Percentiles rank a stretch among this genome's conserved stretches.
Evolutionary conservation across 2,329 filamentous ascomycete genomes (phyloP).

Genomic region (Ophiostoma australiae): DNA sequence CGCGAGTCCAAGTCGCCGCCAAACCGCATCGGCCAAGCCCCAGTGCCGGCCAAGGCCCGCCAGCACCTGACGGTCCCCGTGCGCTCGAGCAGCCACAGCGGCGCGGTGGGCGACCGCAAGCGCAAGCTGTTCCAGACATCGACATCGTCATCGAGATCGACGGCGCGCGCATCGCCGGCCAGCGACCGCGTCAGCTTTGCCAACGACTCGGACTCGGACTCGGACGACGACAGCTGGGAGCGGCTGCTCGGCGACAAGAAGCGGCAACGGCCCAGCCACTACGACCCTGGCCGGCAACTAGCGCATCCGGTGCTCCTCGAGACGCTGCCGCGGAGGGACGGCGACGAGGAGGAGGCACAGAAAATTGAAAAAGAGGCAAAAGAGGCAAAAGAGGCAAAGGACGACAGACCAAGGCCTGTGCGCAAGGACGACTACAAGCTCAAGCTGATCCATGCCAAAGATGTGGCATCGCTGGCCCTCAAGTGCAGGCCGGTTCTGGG

Average conservation of each 20-base stretch:
- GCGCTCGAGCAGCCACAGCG: neutral
- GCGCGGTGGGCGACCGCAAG: conserved; percentile 38
- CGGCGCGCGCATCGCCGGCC: conserved; percentile 41
- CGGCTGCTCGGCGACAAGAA: conserved; percentile 44
- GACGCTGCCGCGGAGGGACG: conserved; percentile 25
- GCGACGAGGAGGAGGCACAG: neutral
- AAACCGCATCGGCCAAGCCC: conserved; percentile 27
- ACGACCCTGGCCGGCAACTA: conserved; percentile 38
- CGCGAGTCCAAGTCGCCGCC: conserved; percentile 27
- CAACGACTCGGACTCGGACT: conserved; percentile 46
- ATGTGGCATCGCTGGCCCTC: conserved; percentile 49
- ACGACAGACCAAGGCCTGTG: conserved; percentile 27
- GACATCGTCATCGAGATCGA: conserved; percentile 16
- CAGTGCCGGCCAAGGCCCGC: conserved; percentile 28
- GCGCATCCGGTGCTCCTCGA: conserved; percentile 43
- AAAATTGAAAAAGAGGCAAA: neutral
- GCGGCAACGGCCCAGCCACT: conserved; percentile 40
- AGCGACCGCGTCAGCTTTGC: conserved; percentile 47
- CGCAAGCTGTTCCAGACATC: conserved; percentile 40
- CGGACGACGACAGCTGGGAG: conserved; percentile 47
- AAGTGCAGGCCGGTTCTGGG: conserved; percentile 50
- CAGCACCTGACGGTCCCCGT: neutral
- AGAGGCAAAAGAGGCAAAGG: neutral
- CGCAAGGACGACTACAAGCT: conserved; percentile 38
- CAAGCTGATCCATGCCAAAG: conserved; percentile 54